A percentile compares a stretch with the other conserved stretches of the same genome.
Conservation (phyloP, 1,284 basidiomycete genomes). For the Cryptococcus jaspeensis region DNA sequence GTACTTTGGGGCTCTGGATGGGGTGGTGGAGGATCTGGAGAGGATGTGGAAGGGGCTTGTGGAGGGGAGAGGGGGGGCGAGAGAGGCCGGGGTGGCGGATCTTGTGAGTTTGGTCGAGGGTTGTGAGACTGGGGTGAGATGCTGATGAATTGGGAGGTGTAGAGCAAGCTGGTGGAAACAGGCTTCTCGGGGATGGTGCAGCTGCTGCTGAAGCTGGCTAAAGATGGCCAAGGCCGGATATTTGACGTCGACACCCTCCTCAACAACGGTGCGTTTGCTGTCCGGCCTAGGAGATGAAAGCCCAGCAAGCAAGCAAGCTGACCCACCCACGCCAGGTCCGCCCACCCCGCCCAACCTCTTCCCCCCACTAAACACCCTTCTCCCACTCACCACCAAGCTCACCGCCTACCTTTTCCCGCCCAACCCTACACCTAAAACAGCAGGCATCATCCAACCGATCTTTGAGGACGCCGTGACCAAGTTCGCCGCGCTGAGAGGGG, state of each 20-base stretch:
- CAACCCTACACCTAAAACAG: slow-evolving; percentile 30
- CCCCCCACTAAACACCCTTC: slow-evolving; percentile 27
- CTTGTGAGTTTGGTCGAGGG: slow-evolving; percentile 28
- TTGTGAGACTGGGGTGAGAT: not conserved
- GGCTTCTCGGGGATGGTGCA: slow-evolving; percentile 35
- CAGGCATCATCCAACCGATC: slow-evolving; percentile 25
- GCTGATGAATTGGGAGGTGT: not conserved
- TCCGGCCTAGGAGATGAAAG: not conserved
- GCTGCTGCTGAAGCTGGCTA: slow-evolving; percentile 36
- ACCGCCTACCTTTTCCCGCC: slow-evolving; percentile 16
- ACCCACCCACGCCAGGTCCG: slow-evolving; percentile 16
- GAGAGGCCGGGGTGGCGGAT: slow-evolving; percentile 45
- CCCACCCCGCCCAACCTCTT: slow-evolving; percentile 39
- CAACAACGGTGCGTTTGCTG: slow-evolving; percentile 24
- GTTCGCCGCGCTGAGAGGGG: slow-evolving; percentile 32
- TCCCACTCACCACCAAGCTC: slow-evolving; percentile 24
- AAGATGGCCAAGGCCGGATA: slow-evolving; percentile 28
- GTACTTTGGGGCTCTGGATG: slow-evolving; percentile 43
- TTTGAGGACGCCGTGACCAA: slow-evolving; percentile 26
- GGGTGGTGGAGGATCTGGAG: slow-evolving; percentile 46
- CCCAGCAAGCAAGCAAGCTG: not conserved
- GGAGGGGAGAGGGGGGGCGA: slow-evolving; percentile 42
- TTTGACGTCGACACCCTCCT: slow-evolving; percentile 31
- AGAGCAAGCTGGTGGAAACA: slow-evolving; percentile 44
- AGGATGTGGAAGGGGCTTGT: slow-evolving; percentile 43